Evolutionary conservation across 179 eudicot species (phyloP).

Genomic region (Spinacia oleracea): DNA sequence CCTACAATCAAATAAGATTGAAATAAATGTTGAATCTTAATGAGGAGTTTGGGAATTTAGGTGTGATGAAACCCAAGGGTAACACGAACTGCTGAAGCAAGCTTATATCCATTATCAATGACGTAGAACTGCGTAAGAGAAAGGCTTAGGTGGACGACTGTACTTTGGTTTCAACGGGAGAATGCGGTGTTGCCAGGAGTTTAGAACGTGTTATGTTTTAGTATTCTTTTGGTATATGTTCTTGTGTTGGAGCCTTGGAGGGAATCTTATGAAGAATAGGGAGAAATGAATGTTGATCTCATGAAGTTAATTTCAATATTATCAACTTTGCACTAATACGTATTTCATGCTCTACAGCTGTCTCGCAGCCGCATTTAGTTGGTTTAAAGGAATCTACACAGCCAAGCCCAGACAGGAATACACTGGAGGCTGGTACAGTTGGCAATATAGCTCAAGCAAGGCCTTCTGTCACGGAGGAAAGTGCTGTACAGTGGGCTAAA

Average conservation of each 20-base stretch:
- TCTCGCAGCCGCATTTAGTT: slow-evolving; percentile 42
- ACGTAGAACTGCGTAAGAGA: not conserved
- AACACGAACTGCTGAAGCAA: not conserved
- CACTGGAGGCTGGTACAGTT: slow-evolving; percentile 30
- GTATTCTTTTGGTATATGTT: not conserved
- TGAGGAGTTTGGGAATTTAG: not conserved
- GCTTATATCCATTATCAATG: not conserved
- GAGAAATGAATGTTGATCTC: not conserved
- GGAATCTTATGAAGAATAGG: not conserved
- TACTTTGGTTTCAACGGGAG: not conserved
- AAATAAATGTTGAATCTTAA: not conserved
- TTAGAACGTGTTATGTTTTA: not conserved
- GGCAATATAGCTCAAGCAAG: slow-evolving; percentile 40
- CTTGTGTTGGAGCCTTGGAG: not conserved
- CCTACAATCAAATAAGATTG: not conserved
- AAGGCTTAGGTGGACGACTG: not conserved
- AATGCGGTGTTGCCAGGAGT: not conserved
- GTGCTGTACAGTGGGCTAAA: slow-evolving; percentile 43
- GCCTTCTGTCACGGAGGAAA: slow-evolving; percentile 32
- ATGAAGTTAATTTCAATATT: not conserved
- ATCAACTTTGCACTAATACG: not conserved
- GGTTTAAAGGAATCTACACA: slow-evolving; percentile 38
- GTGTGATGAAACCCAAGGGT: not conserved
- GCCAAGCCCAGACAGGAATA: slow-evolving; percentile 34
- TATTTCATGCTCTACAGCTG: slow-evolving; percentile 31